Evolutionary conservation across 2,329 filamentous ascomycete species (phyloP).

Genomic region (Diaporthe destruens): DNA sequence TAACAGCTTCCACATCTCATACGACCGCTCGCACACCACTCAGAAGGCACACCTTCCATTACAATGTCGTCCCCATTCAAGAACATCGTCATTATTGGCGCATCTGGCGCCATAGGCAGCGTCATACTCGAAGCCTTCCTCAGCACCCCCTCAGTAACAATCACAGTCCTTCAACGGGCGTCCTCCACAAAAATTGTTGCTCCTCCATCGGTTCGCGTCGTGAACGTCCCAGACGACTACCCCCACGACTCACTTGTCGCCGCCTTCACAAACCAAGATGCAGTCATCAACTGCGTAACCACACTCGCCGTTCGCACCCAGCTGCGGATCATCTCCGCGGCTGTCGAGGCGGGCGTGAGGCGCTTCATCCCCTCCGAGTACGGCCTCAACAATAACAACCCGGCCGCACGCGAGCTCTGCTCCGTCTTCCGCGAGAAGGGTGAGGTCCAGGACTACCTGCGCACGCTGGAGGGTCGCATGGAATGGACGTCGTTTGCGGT

Average conservation of each 20-base stretch:
- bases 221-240: constrained; percentile 49
- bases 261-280: constrained; percentile 48
- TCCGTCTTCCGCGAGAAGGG: constrained; percentile 48
- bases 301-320: constrained; percentile 55
- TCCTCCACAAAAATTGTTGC: constrained; percentile 46
- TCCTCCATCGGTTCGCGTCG: constrained; percentile 42
- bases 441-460: constrained; percentile 47
- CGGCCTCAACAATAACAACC: constrained; percentile 51
- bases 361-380: constrained; percentile 69
- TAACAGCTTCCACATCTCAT: background rate
- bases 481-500: constrained; percentile 50
- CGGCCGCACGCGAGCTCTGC: constrained; percentile 47
- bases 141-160: background rate
- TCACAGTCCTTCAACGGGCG: constrained; percentile 43
- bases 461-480: constrained; percentile 46
- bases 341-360: constrained; percentile 66
- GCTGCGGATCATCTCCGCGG: constrained; percentile 65
- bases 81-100: constrained; percentile 7
- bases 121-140: constrained; percentile 1
- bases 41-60: background rate
- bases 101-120: constrained; percentile 15
- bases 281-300: constrained; percentile 58
- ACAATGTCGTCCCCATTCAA: constrained; percentile 4
- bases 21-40: background rate
- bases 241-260: constrained; percentile 45